Evolutionary conservation across 306 rosid genomes (phyloP), one percentile per base, ranked within the genome.

Genomic region (Benincasa hispida): DNA sequence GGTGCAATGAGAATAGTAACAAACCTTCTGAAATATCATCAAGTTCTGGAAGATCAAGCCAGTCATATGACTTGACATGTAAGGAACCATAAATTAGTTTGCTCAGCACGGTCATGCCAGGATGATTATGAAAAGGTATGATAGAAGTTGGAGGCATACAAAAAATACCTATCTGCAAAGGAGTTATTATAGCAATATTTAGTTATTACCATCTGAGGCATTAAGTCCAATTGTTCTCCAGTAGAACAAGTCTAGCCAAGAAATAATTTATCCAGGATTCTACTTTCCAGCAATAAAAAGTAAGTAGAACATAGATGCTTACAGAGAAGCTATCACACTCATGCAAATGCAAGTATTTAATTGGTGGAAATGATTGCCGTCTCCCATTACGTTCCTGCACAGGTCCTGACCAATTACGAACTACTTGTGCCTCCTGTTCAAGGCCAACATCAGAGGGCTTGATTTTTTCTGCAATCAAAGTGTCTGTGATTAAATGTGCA

Each of bases 61-160:
- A 94, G 86, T 94, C 98, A 55, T 88, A 94, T 53, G 98, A 91
- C 82, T 82, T 87, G 78, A 91, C 97, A 87, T 83, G 51, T 34
- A 94, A 11, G 37, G 98, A 82, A 70, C 98, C 98, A 79, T 94
- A 94, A 60, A 94, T 48, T 84, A 94, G 97, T 89, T 94, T 94
- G 97, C 98, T 91, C 79, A 91, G 81, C 61, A 94, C 97, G 22
- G 96, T 91, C 98, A 94, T 94, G 79, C 93, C 96, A 80, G 98
- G 97, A 83, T 94, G 98, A 81, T 94, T 87, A 78, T 94, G 98
- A 66, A 91, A 90, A 81, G 98, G 98, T 86, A 91, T 90, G 79
- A 91, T 84, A 37, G 98, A 90, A 30, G 85, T 81, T 28, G 97
- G 93, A 3, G 98, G 96, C 97, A 94, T 90, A 86, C 97, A 94